Percentiles rank a stretch among this genome's conserved stretches.
These are phyloP conservation scores for Lathyrus oleraceus DNA, from an alignment of 306 rosid species.

Conservation along the genomic window DNA sequence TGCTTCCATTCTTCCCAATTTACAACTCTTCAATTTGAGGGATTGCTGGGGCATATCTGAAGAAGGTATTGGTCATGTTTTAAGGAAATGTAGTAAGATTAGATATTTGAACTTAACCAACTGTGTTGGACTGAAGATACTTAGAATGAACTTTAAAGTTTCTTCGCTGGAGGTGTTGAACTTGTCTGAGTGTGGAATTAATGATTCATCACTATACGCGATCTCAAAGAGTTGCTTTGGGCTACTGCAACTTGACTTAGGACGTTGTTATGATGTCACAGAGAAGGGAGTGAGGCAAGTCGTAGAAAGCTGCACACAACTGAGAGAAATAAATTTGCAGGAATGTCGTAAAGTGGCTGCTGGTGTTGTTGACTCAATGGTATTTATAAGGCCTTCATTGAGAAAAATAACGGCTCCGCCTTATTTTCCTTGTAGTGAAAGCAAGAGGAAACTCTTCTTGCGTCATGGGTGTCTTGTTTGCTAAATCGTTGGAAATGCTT, in stretches of 20 bases:
- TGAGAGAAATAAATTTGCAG: slow-evolving; percentile 64
- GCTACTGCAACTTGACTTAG: slow-evolving; percentile 45
- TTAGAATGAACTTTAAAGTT: slow-evolving; percentile 44
- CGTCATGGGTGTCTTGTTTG: slow-evolving; percentile 60
- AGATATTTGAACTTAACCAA: slow-evolving; percentile 43
- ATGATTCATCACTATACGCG: slow-evolving; percentile 49
- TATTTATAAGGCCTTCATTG: slow-evolving; percentile 32
- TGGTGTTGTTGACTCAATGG: slow-evolving; percentile 33
- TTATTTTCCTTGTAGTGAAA: slow-evolving; percentile 30
- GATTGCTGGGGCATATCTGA: not conserved
- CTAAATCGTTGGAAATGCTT: not conserved
- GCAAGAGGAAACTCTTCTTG: slow-evolving; percentile 35
- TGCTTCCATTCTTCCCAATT: not conserved
- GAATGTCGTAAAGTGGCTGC: slow-evolving; percentile 42
- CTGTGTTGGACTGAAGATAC: slow-evolving; percentile 29
- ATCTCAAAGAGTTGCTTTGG: slow-evolving; percentile 54
- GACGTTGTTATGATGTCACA: slow-evolving; percentile 50
- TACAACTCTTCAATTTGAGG: not conserved
- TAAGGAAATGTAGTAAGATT: slow-evolving; percentile 52
- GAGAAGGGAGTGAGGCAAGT: slow-evolving; percentile 59
- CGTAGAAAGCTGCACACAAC: slow-evolving; percentile 47
- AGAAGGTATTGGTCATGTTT: not conserved
- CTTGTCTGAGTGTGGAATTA: slow-evolving; percentile 39
- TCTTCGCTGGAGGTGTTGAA: slow-evolving; percentile 49
- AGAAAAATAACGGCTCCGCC: slow-evolving; percentile 37